These are phyloP conservation scores for Pestalotiopsis sp. DNA, from an alignment of 2,329 filamentous ascomycete species.

Conservation along the genomic window DNA sequence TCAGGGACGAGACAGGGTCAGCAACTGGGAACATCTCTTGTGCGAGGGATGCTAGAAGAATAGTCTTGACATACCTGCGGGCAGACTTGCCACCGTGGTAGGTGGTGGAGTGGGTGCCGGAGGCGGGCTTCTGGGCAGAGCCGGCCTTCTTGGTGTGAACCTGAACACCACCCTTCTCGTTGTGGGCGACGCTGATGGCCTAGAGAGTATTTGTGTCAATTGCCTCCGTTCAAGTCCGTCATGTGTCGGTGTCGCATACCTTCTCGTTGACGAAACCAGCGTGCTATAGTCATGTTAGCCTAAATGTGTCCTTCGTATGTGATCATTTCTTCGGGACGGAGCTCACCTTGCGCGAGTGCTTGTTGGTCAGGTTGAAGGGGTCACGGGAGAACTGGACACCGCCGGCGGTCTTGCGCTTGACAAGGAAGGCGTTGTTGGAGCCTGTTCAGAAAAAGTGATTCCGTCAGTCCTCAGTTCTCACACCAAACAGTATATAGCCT, in stretches of 20 bases:
- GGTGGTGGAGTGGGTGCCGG: constrained; percentile 65
- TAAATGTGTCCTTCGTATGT: background rate
- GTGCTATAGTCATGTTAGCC: constrained; percentile 58
- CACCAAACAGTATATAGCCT: background rate
- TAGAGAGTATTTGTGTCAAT: constrained; percentile 40
- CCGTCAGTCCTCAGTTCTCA: background rate
- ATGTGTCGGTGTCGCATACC: constrained; percentile 54
- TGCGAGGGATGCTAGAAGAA: background rate
- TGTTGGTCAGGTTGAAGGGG: constrained; percentile 90
- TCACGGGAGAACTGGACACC: constrained; percentile 92
- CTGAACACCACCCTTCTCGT: constrained; percentile 78
- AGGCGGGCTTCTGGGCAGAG: constrained; percentile 73
- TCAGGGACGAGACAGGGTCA: constrained; percentile 19
- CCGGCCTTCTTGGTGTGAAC: constrained; percentile 84
- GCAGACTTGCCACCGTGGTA: constrained; percentile 74
- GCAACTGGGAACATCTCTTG: constrained; percentile 6
- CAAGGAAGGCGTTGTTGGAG: constrained; percentile 85
- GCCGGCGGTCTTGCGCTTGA: constrained; percentile 82
- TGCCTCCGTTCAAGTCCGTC: background rate
- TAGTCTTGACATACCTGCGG: constrained; percentile 66
- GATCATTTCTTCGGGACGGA: background rate
- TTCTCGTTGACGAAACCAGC: constrained; percentile 93
- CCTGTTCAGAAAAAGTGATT: constrained; percentile 53
- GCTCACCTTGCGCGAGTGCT: constrained; percentile 83
- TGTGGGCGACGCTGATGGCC: constrained; percentile 80